Evolutionary conservation across 345 rosid species (phyloP).

Genomic region (Linum tenue): DNA sequence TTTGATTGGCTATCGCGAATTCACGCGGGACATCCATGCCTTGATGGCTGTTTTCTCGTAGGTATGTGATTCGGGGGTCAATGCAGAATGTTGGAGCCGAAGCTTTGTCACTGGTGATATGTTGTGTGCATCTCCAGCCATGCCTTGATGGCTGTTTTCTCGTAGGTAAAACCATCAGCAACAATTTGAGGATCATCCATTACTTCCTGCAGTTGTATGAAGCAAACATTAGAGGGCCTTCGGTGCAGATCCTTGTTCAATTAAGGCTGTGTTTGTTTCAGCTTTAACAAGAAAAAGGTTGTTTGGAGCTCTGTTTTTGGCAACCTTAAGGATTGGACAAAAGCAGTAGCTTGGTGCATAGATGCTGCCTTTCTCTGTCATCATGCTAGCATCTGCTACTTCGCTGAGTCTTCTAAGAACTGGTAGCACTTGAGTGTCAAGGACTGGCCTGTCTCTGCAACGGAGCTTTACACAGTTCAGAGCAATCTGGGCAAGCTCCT

Average conservation of each 20-base stretch:
- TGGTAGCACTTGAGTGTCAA: conserved; percentile 62
- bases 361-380: conserved; percentile 29
- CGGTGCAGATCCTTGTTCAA: too few species aligned
- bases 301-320: too few species aligned
- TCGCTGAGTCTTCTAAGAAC: conserved; percentile 52
- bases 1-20: background rate
- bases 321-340: conserved; percentile 83
- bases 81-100: conserved; percentile 32
- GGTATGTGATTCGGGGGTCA: conserved; percentile 55
- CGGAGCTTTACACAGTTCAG: conserved; percentile 60
- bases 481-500: conserved; percentile 60
- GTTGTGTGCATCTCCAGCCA: conserved; percentile 57
- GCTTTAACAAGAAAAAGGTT: too few species aligned
- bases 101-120: conserved; percentile 73
- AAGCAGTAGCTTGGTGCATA: conserved; percentile 57
- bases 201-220: conserved; percentile 42
- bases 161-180: conserved; percentile 82
- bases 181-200: conserved; percentile 88
- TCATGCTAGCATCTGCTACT: conserved; percentile 44
- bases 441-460: conserved; percentile 91
- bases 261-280: too few species aligned
- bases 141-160: conserved; percentile 55
- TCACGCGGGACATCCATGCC: conserved; percentile 59
- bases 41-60: conserved; percentile 77
- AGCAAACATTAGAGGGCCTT: background rate